phyloP scores from a whole-genome alignment of 306 rosid species.

The Vigna reflexopilosa region DNA sequence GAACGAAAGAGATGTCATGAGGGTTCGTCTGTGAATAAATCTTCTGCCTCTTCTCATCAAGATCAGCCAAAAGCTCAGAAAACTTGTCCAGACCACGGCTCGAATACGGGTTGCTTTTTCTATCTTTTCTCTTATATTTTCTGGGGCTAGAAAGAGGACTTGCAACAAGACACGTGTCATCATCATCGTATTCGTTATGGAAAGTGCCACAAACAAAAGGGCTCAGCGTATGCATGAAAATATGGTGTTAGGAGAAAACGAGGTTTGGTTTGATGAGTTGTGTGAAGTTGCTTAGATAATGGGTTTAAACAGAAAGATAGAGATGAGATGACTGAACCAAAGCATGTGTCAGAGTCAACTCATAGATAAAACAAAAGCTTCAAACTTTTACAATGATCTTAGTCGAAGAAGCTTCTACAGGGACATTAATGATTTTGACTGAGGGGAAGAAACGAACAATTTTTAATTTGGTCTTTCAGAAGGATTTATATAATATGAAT shows the following conservation, averaged over 20 bases:
- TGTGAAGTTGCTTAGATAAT: not conserved
- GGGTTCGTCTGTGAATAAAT: constrained; percentile 68
- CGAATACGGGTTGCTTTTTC: constrained; percentile 72
- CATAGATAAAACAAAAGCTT: not conserved
- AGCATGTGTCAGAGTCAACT: constrained; percentile 49
- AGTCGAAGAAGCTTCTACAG: constrained; percentile 58
- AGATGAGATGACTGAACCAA: constrained; percentile 44
- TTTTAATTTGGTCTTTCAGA: constrained; percentile 40
- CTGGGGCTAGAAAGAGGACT: constrained; percentile 56
- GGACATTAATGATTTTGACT: constrained; percentile 47
- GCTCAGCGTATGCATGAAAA: constrained; percentile 52
- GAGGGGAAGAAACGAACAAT: not conserved
- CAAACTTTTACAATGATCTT: constrained; percentile 39
- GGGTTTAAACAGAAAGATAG: constrained; percentile 32
- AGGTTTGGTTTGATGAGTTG: constrained; percentile 23
- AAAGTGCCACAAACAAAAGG: constrained; percentile 64
- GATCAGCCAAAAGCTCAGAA: constrained; percentile 79
- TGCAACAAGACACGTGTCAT: constrained; percentile 35
- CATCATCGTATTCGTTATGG: constrained; percentile 51
- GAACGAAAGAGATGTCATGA: constrained; percentile 64
- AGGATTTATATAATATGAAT: constrained; percentile 16
- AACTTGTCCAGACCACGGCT: constrained; percentile 85
- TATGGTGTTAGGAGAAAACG: not conserved
- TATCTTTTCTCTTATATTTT: constrained; percentile 51
- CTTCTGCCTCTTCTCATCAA: constrained; percentile 72